Conservation (phyloP, 768 basidiomycete genomes). For the Rhodosporidiobolus odoratus region DNA sequence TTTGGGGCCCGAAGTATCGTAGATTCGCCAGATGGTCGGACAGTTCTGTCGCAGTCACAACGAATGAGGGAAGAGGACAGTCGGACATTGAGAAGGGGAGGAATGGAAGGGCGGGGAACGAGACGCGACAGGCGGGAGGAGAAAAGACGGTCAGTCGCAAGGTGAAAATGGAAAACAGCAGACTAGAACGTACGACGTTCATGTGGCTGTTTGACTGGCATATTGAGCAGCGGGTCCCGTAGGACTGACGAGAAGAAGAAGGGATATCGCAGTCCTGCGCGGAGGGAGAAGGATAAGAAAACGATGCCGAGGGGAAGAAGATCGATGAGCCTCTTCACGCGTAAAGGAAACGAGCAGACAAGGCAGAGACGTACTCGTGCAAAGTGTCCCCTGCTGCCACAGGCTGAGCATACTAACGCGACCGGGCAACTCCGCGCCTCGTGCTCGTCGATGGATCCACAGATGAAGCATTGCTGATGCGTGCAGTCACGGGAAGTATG, state of each 20-base stretch:
- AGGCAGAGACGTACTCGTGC: slow-evolving; percentile 1
- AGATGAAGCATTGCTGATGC: slow-evolving; percentile 37
- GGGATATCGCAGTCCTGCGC: slow-evolving; percentile 22
- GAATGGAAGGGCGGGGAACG: background rate
- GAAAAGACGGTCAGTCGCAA: no score
- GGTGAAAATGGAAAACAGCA: background rate
- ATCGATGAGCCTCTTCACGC: background rate
- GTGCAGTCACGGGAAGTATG: slow-evolving; percentile 36
- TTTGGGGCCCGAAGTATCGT: slow-evolving; percentile 32
- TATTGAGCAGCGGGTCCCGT: slow-evolving; percentile 18
- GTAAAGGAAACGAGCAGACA: background rate
- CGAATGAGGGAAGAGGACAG: no score
- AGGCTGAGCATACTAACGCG: slow-evolving; percentile 27
- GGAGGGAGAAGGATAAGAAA: no score
- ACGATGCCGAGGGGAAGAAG: background rate
- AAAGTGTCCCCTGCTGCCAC: slow-evolving; percentile 36
- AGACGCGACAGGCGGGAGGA: background rate
- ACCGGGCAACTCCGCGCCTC: slow-evolving; percentile 38
- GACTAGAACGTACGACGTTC: slow-evolving; percentile 5
- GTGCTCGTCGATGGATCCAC: slow-evolving; percentile 37
- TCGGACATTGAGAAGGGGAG: no score
- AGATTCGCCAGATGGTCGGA: slow-evolving; percentile 28
- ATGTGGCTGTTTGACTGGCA: slow-evolving; percentile 25
- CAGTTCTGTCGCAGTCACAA: no score
- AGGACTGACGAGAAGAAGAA: background rate